Evolutionary conservation across 2,329 filamentous ascomycete genomes (phyloP).

Genomic region (Hymenoscyphus occultus): DNA sequence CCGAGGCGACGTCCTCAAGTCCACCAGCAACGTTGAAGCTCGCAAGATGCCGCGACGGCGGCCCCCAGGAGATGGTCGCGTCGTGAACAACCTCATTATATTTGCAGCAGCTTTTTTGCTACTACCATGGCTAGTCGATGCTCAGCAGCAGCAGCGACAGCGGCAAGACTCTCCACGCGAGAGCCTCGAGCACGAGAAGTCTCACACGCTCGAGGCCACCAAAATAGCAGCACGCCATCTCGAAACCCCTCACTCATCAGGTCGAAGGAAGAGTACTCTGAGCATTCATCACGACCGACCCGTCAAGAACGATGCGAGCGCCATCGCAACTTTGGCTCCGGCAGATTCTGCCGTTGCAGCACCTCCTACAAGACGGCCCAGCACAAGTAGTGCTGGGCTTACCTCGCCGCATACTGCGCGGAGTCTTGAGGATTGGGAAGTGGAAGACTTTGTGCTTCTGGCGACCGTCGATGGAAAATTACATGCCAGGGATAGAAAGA

Average conservation of each 20-base stretch:
- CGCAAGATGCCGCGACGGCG: slow-evolving; percentile 59
- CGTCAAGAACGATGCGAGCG: slow-evolving; percentile 74
- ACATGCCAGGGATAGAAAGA: slow-evolving; percentile 85
- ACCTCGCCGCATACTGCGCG: slow-evolving; percentile 88
- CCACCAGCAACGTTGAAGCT: slow-evolving; percentile 38
- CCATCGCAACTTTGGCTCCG: slow-evolving; percentile 97
- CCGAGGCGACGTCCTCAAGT: slow-evolving; percentile 24
- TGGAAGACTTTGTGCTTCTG: slow-evolving; percentile 99
- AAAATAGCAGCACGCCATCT: slow-evolving; percentile 30
- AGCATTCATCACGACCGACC: slow-evolving; percentile 32
- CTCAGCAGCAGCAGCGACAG: slow-evolving; percentile 59
- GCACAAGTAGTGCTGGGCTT: slow-evolving; percentile 57
- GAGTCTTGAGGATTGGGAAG: slow-evolving; percentile 98
- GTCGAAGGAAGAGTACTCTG: slow-evolving; percentile 34
- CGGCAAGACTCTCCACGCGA: slow-evolving; percentile 35
- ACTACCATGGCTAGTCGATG: slow-evolving; percentile 57
- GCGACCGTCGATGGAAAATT: slow-evolving; percentile 99
- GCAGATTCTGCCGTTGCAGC: slow-evolving; percentile 94
- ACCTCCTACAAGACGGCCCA: slow-evolving; percentile 70
- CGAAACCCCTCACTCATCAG: slow-evolving; percentile 32
- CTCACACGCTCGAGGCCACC: slow-evolving; percentile 31
- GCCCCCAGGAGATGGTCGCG: slow-evolving; percentile 56
- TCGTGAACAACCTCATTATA: slow-evolving; percentile 48
- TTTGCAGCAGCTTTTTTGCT: slow-evolving; percentile 57
- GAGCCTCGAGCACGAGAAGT: slow-evolving; percentile 27